A percentile compares a stretch with the other conserved stretches of the same genome.
phyloP scores from a whole-genome alignment of 345 rosid species.

The Iberis pinnata region DNA sequence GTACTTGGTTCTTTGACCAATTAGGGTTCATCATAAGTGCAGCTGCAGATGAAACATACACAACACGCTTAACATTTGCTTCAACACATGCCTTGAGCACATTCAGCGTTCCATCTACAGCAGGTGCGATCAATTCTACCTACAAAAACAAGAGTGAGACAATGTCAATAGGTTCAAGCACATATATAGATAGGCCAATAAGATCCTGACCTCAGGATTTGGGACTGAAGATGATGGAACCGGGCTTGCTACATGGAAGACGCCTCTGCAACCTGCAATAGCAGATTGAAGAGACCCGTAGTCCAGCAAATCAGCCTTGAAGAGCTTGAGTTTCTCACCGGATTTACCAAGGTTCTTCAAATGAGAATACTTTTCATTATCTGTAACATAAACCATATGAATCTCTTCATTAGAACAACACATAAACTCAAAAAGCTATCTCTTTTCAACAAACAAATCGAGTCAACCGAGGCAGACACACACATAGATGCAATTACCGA shows the following conservation, averaged over 20 bases:
- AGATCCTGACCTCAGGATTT: constrained; percentile 41
- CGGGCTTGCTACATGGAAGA: constrained; percentile 66
- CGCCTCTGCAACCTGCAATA: constrained; percentile 47
- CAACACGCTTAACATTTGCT: constrained; percentile 52
- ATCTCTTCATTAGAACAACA: too few species aligned
- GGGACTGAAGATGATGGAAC: constrained; percentile 41
- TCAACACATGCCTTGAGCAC: constrained; percentile 58
- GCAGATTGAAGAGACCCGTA: constrained; percentile 41
- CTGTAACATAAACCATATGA: constrained; percentile 29
- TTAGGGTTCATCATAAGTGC: constrained; percentile 47
- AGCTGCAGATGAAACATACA: constrained; percentile 52
- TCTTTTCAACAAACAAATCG: neutral
- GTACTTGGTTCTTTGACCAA: constrained; percentile 44
- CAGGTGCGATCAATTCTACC: constrained; percentile 57
- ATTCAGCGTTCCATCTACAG: constrained; percentile 59
- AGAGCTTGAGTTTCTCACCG: constrained; percentile 51
- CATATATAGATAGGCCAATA: neutral
- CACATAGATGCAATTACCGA: too few species aligned
- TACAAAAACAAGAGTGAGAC: constrained; percentile 18
- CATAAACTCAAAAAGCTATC: neutral
- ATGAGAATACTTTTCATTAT: constrained; percentile 45
- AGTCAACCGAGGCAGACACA: too few species aligned
- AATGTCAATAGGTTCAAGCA: neutral
- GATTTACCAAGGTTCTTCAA: constrained; percentile 45
- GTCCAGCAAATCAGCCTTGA: constrained; percentile 57